Conservation (phyloP, 2,329 filamentous ascomycete species). For the Beauveria scarabaeidicola region DNA sequence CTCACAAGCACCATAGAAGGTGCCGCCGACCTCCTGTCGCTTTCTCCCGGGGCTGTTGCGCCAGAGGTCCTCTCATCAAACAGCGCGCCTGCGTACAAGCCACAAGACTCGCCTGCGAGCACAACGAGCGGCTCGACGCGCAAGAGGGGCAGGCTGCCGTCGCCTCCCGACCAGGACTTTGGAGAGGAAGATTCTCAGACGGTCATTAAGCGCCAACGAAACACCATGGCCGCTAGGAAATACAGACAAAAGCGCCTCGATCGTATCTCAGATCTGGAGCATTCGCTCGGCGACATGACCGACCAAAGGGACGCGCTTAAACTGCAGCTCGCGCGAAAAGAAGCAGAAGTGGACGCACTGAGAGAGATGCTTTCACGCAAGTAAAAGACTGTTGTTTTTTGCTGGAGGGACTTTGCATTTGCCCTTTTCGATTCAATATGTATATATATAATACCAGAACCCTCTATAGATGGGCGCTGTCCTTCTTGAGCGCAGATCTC, state of each 20-base stretch:
- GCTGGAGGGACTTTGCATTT: not conserved
- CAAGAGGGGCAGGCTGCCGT: not conserved
- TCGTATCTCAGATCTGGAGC: constrained; percentile 54
- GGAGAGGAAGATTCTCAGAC: constrained; percentile 20
- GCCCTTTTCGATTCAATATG: not conserved
- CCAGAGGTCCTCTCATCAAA: not conserved
- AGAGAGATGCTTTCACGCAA: constrained; percentile 37
- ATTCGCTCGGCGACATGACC: constrained; percentile 48
- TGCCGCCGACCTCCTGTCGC: not conserved
- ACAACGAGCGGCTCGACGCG: constrained; percentile 1
- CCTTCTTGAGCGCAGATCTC: not conserved
- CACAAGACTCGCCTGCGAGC: constrained; percentile 10
- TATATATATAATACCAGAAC: not conserved
- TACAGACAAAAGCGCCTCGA: constrained; percentile 65
- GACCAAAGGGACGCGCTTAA: constrained; percentile 55
- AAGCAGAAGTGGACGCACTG: constrained; percentile 56
- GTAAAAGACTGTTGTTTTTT: constrained; percentile 7
- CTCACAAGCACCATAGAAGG: constrained; percentile 1
- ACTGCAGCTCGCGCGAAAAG: constrained; percentile 52
- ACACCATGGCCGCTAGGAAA: constrained; percentile 62
- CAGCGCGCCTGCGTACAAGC: not conserved
- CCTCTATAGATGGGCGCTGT: no score
- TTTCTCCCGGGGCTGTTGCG: not conserved
- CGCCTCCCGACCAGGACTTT: constrained; percentile 14
- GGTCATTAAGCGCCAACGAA: constrained; percentile 52